Percentiles rank a stretch among this genome's conserved stretches.
Evolutionary conservation across 2,329 filamentous ascomycete genomes (phyloP).

Genomic region (Colletotrichum spinosum): DNA sequence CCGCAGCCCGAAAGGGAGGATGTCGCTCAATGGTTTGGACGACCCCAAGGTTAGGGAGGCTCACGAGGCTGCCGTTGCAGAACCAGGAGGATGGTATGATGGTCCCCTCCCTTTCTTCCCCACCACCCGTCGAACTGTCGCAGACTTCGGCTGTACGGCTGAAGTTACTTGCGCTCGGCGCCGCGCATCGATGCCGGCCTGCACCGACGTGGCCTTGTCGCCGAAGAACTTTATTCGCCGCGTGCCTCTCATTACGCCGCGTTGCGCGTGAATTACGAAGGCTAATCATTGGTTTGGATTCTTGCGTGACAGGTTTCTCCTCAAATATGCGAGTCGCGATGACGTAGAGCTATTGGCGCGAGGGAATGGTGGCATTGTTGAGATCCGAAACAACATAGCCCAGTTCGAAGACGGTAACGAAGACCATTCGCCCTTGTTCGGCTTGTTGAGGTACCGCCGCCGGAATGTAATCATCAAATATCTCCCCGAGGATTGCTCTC

Average conservation of each 20-base stretch:
- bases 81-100: slow-evolving; percentile 94
- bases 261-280: slow-evolving; percentile 21
- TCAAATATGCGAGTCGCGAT: slow-evolving; percentile 91
- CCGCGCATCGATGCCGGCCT: neutral
- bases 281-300: slow-evolving; percentile 27
- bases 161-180: neutral
- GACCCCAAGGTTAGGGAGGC: slow-evolving; percentile 83
- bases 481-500: slow-evolving; percentile 89
- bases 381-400: slow-evolving; percentile 82
- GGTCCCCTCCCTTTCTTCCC: slow-evolving; percentile 46
- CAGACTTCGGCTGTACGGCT: slow-evolving; percentile 7
- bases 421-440: slow-evolving; percentile 89
- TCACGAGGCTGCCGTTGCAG: slow-evolving; percentile 80
- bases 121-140: slow-evolving; percentile 17
- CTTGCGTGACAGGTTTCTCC: slow-evolving; percentile 78
- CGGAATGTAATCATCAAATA: slow-evolving; percentile 94
- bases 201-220: neutral
- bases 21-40: slow-evolving; percentile 98
- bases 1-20: slow-evolving; percentile 50
- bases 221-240: neutral
- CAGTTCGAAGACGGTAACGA: slow-evolving; percentile 67
- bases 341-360: slow-evolving; percentile 82
- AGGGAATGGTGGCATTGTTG: slow-evolving; percentile 85
- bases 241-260: slow-evolving; percentile 34
- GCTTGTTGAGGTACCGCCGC: slow-evolving; percentile 89